Conservation (phyloP, 106 monocot genomes). For the Amphibolis antarctica region DNA sequence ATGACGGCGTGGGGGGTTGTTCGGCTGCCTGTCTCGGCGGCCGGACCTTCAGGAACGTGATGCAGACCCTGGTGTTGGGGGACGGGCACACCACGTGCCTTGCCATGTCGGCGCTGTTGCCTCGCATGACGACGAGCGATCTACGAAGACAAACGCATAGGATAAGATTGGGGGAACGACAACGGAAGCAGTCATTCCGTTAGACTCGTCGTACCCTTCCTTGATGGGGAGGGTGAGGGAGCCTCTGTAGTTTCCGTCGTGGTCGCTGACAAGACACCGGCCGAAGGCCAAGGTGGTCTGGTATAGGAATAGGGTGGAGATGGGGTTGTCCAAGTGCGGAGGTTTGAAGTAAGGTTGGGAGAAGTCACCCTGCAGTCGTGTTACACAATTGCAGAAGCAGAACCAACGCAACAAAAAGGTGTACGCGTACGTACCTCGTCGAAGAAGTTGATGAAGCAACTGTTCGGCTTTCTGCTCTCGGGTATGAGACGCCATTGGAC, state of each 20-base stretch:
- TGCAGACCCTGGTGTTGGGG: conserved; percentile 38
- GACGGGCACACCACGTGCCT: conserved; percentile 89
- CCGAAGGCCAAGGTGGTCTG: conserved; percentile 78
- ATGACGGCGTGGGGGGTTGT: neutral
- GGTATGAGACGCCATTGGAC: conserved; percentile 82
- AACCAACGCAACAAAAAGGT: too few species aligned
- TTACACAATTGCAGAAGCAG: neutral
- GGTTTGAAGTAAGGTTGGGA: conserved; percentile 98
- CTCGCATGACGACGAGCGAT: conserved; percentile 96
- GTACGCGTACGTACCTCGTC: conserved; percentile 52
- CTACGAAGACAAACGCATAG: conserved; percentile 18
- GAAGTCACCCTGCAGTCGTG: conserved; percentile 49
- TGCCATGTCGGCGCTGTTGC: conserved; percentile 97
- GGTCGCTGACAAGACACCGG: conserved; percentile 44
- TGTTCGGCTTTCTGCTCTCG: conserved; percentile 75
- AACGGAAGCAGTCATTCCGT: too few species aligned
- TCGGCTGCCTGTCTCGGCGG: neutral
- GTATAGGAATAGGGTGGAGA: conserved; percentile 70
- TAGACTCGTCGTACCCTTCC: conserved; percentile 88
- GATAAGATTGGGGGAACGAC: neutral
- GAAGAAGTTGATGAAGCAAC: conserved; percentile 92
- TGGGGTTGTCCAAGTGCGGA: conserved; percentile 85
- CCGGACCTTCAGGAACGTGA: conserved; percentile 6
- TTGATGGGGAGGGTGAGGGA: conserved; percentile 62
- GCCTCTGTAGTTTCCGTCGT: conserved; percentile 68